A percentile compares a stretch with the other conserved stretches of the same genome.
Evolutionary conservation across 495 filamentous ascomycete species (phyloP).

Genomic region (Podospora fimiseda): DNA sequence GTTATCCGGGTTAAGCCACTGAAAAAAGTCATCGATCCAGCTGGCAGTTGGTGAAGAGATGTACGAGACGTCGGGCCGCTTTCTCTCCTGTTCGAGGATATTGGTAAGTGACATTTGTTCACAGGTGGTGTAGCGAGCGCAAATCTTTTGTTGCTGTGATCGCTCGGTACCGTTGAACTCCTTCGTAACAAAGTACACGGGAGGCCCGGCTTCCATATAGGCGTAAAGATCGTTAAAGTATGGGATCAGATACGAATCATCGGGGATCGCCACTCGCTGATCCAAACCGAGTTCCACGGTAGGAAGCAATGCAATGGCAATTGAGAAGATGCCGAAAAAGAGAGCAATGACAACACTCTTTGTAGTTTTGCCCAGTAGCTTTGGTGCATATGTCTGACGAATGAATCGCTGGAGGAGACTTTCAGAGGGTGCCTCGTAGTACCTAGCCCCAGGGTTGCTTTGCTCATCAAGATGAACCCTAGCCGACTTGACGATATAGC

Average conservation of each 20-base stretch:
- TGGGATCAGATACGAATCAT: constrained; percentile 83
- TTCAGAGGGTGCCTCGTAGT: constrained; percentile 70
- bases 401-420: constrained; percentile 77
- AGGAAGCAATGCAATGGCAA: constrained; percentile 75
- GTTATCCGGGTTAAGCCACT: constrained; percentile 85
- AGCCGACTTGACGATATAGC: constrained; percentile 64
- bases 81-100: constrained; percentile 85
- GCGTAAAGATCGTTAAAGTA: constrained; percentile 94
- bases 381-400: constrained; percentile 77
- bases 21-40: constrained; percentile 95
- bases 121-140: constrained; percentile 86
- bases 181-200: constrained; percentile 90
- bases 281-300: constrained; percentile 82
- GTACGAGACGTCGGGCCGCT: constrained; percentile 82
- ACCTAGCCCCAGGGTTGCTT: constrained; percentile 31
- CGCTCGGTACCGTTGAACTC: constrained; percentile 71
- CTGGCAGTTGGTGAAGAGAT: constrained; percentile 87
- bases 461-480: constrained; percentile 41
- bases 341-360: constrained; percentile 68
- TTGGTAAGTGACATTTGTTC: constrained; percentile 76
- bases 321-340: constrained; percentile 85
- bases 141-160: constrained; percentile 72
- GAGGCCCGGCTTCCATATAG: constrained; percentile 87
- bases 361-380: constrained; percentile 67
- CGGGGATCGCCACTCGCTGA: constrained; percentile 88